These are phyloP conservation scores for Fusarium ambrosium DNA, from an alignment of 2,329 filamentous ascomycete species.

Conservation along the genomic window DNA sequence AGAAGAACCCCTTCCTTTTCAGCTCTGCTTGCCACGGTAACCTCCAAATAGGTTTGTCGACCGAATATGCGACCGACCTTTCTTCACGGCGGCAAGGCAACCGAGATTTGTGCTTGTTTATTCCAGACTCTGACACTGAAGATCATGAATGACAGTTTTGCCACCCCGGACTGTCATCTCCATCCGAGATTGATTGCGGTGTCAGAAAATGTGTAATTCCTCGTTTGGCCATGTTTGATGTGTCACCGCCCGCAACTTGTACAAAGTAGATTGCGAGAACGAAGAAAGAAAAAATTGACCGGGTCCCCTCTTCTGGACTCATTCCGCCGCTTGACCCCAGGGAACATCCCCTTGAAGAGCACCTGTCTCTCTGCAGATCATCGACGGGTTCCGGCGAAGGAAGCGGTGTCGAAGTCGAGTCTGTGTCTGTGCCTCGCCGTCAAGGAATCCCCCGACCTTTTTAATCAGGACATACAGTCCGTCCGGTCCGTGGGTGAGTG, in stretches of 20 bases:
- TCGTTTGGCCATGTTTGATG: slow-evolving; percentile 25
- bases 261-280: background rate
- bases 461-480: slow-evolving; percentile 8
- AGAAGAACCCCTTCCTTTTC: slow-evolving; percentile 28
- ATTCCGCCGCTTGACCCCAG: slow-evolving; percentile 7
- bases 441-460: slow-evolving; percentile 19
- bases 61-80: slow-evolving; percentile 19
- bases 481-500: slow-evolving; percentile 7
- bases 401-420: slow-evolving; percentile 42
- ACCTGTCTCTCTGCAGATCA: slow-evolving; percentile 39
- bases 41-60: slow-evolving; percentile 15
- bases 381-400: slow-evolving; percentile 24
- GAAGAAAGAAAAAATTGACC: background rate
- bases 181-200: slow-evolving; percentile 20
- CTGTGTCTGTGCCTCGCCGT: background rate
- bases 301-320: background rate
- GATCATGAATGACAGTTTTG: slow-evolving; percentile 8
- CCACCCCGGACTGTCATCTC: slow-evolving; percentile 38
- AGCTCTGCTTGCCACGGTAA: slow-evolving; percentile 12
- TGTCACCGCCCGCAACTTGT: slow-evolving; percentile 14
- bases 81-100: slow-evolving; percentile 26
- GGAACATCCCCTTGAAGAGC: slow-evolving; percentile 9
- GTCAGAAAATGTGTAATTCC: background rate
- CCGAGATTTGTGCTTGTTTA: slow-evolving; percentile 5
- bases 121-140: slow-evolving; percentile 21